Evolutionary conservation across 495 filamentous ascomycete genomes (phyloP).

Genomic region (Penicillium fimorum): DNA sequence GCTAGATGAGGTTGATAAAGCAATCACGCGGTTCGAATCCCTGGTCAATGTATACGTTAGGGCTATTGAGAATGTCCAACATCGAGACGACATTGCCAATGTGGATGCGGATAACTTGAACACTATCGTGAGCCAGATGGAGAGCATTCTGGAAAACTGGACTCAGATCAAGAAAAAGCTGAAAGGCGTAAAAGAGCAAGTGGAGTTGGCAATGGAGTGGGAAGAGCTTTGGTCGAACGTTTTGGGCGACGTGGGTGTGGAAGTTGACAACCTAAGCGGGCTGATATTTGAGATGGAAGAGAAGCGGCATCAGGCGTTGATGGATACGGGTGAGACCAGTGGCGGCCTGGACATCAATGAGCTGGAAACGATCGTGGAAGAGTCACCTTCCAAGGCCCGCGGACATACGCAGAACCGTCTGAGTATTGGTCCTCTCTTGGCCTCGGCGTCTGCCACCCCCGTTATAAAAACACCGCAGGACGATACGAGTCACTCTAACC

Average conservation of each 20-base stretch:
- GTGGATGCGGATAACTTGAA: conserved; percentile 67
- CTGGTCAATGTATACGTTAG: conserved; percentile 86
- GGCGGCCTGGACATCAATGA: conserved; percentile 80
- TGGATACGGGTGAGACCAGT: conserved; percentile 54
- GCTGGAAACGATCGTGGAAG: conserved; percentile 91
- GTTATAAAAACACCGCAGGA: conserved; percentile 63
- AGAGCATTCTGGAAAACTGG: conserved; percentile 82
- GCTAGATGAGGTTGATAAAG: conserved; percentile 82
- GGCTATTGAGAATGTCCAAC: conserved; percentile 85
- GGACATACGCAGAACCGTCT: conserved; percentile 58
- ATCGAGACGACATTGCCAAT: conserved; percentile 68
- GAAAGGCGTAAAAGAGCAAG: conserved; percentile 77
- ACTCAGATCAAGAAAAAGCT: conserved; percentile 70
- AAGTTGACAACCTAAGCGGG: conserved; percentile 78
- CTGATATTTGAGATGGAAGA: conserved; percentile 98
- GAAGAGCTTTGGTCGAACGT: conserved; percentile 95
- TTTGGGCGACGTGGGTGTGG: conserved; percentile 86
- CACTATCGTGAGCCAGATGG: conserved; percentile 79
- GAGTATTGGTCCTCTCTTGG: conserved; percentile 60
- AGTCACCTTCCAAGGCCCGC: conserved; percentile 61
- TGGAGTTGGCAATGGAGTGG: conserved; percentile 98
- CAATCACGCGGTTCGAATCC: conserved; percentile 79
- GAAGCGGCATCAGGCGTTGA: conserved; percentile 70
- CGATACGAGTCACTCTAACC: conserved; percentile 69
- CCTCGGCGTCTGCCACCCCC: conserved; percentile 55